Percentiles rank a stretch among this genome's conserved stretches.
These are phyloP conservation scores for Marchantia paleacea DNA, from an alignment of 225 moss, liverwort and hornwort species.

Conservation along the genomic window DNA sequence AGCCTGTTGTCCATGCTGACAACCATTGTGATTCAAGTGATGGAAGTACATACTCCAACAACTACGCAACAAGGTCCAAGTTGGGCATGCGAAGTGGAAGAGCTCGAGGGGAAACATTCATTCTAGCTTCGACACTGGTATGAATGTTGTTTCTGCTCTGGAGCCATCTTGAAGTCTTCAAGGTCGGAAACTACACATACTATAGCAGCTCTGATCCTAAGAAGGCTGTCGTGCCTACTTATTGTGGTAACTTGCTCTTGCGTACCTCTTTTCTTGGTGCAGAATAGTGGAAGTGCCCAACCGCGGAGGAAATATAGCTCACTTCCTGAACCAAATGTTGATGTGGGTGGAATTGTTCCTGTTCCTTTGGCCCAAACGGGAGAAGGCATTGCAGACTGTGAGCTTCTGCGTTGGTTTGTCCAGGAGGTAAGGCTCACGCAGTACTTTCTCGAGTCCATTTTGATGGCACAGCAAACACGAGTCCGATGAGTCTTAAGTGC, in stretches of 20 bases:
- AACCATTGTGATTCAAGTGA: neutral
- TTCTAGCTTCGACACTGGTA: neutral
- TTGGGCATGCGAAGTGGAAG: neutral
- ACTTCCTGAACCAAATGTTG: slow-evolving; percentile 42
- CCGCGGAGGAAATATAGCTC: slow-evolving; percentile 34
- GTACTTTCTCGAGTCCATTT: neutral
- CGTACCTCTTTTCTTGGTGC: neutral
- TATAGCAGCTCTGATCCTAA: neutral
- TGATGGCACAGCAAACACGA: neutral
- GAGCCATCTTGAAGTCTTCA: neutral
- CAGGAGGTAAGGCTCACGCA: slow-evolving; percentile 57
- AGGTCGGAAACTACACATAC: neutral
- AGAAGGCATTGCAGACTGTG: slow-evolving; percentile 99
- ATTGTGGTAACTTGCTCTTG: neutral
- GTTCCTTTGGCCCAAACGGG: slow-evolving; percentile 90
- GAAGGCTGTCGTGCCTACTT: neutral
- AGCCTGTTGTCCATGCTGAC: neutral
- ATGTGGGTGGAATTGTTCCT: slow-evolving; percentile 74
- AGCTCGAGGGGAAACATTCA: neutral
- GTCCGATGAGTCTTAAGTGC: neutral
- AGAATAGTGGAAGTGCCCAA: neutral
- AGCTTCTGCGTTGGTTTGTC: slow-evolving; percentile 86
- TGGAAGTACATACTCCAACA: neutral
- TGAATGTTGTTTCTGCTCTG: neutral
- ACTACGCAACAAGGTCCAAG: neutral